phyloP scores from a whole-genome alignment of 306 rosid species.

The Ceratonia siliqua region DNA sequence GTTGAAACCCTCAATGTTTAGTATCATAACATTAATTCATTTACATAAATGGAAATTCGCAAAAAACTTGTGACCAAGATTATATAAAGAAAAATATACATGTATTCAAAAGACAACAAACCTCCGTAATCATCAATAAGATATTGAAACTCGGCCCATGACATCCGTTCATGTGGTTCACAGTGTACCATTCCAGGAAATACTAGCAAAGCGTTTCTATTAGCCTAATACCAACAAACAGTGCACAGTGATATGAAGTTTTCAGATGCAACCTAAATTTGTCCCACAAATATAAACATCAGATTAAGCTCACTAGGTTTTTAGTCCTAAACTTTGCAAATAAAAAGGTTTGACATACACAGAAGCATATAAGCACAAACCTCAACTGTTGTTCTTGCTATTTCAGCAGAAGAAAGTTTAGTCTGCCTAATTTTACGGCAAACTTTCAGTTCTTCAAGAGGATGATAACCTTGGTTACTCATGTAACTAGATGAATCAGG shows the following conservation, averaged over 20 bases:
- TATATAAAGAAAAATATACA: neutral
- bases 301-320: slow-evolving; percentile 21
- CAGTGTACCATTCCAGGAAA: slow-evolving; percentile 85
- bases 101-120: slow-evolving; percentile 38
- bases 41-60: slow-evolving; percentile 29
- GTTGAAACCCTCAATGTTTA: slow-evolving; percentile 10
- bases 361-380: slow-evolving; percentile 42
- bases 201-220: slow-evolving; percentile 70
- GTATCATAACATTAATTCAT: slow-evolving; percentile 6
- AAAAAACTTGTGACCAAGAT: slow-evolving; percentile 4
- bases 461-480: slow-evolving; percentile 70
- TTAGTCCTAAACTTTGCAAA: slow-evolving; percentile 23
- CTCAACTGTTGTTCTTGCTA: slow-evolving; percentile 84
- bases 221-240: slow-evolving; percentile 67
- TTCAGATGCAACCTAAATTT: slow-evolving; percentile 34
- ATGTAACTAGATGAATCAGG: slow-evolving; percentile 74
- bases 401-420: slow-evolving; percentile 77
- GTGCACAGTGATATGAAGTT: slow-evolving; percentile 32
- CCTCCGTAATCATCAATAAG: slow-evolving; percentile 79
- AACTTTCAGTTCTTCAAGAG: slow-evolving; percentile 85
- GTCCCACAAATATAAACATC: slow-evolving; percentile 27
- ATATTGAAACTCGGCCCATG: slow-evolving; percentile 77
- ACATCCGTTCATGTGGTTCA: slow-evolving; percentile 87
- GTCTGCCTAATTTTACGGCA: slow-evolving; percentile 53
- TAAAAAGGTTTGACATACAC: neutral